Percentiles rank a stretch among this genome's conserved stretches.
Evolutionary conservation across 768 basidiomycete genomes (phyloP).

Genomic region (Austroboletus festivus): DNA sequence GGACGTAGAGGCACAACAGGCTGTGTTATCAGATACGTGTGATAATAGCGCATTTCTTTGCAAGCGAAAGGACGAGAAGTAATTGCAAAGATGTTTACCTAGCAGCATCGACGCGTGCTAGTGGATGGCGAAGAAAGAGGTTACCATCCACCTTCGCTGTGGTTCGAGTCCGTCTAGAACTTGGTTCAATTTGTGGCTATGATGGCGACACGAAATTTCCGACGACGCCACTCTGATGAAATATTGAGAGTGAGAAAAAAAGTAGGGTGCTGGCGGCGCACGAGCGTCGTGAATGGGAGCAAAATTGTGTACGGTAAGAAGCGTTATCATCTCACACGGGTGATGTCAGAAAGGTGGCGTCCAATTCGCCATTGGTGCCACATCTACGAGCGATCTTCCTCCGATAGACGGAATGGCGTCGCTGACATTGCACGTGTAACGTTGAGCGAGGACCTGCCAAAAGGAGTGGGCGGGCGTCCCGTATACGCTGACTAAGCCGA

Average conservation of each 20-base stretch:
- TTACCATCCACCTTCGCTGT: background rate
- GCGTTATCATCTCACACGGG: background rate
- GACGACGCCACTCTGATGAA: constrained; percentile 6
- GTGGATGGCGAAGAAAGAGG: background rate
- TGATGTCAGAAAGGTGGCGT: no score
- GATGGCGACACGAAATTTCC: no score
- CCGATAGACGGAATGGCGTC: constrained; percentile 1
- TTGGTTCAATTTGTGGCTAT: no score
- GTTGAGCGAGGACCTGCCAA: constrained; percentile 14
- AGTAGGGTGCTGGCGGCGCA: background rate
- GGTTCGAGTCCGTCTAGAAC: constrained; percentile 1
- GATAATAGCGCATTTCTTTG: background rate
- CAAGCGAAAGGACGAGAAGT: background rate
- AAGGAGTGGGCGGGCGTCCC: background rate
- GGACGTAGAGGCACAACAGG: no score
- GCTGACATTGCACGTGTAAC: constrained; percentile 31
- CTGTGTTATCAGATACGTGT: background rate
- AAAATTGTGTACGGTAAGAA: background rate
- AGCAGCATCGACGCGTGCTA: no score
- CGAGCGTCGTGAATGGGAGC: no score
- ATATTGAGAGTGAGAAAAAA: constrained; percentile 4
- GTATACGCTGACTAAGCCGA: constrained; percentile 9
- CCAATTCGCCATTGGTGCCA: constrained; percentile 4
- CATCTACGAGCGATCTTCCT: background rate
- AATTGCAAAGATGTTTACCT: no score